Percentiles rank a stretch among this genome's conserved stretches.
Evolutionary conservation across 2,329 filamentous ascomycete species (phyloP).

Genomic region (Penicillium sp.): DNA sequence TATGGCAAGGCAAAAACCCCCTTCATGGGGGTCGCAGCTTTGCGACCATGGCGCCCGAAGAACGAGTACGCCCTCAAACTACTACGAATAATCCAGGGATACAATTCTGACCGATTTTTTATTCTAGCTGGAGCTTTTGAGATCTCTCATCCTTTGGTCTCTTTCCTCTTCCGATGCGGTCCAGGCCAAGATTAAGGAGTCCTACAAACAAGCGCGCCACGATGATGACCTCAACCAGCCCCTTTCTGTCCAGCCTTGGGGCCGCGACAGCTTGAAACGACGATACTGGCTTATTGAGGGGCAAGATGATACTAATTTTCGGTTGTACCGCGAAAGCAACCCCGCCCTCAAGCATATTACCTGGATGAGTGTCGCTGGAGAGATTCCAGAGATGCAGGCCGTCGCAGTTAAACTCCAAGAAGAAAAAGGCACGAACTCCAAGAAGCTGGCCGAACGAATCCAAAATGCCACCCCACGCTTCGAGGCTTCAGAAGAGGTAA

Average conservation of each 20-base stretch:
- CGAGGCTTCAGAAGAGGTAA: slow-evolving; percentile 83
- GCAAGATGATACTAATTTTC: slow-evolving; percentile 86
- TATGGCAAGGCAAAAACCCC: slow-evolving; percentile 79
- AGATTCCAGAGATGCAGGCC: slow-evolving; percentile 74
- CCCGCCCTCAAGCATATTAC: slow-evolving; percentile 67
- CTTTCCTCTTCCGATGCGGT: slow-evolving; percentile 81
- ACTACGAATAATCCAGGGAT: background rate
- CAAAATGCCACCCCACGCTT: slow-evolving; percentile 76
- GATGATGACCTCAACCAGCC: slow-evolving; percentile 75
- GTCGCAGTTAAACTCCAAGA: slow-evolving; percentile 71
- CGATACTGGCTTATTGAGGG: slow-evolving; percentile 93
- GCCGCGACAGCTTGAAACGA: slow-evolving; percentile 79
- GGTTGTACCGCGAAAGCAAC: slow-evolving; percentile 90
- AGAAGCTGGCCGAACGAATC: slow-evolving; percentile 71
- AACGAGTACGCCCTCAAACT: slow-evolving; percentile 59
- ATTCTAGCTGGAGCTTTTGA: slow-evolving; percentile 69
- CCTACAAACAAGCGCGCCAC: slow-evolving; percentile 81
- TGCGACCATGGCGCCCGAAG: slow-evolving; percentile 69
- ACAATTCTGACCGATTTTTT: slow-evolving; percentile 7
- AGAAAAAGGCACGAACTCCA: slow-evolving; percentile 77
- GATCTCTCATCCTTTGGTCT: slow-evolving; percentile 79
- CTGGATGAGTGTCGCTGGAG: slow-evolving; percentile 90
- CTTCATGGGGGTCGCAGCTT: slow-evolving; percentile 75
- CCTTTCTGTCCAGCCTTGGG: slow-evolving; percentile 85
- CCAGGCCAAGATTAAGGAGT: slow-evolving; percentile 73